A percentile compares a stretch with the other conserved stretches of the same genome.
Conservation (phyloP, 805 yeast species). For the Teunomyces panamensis region DNA sequence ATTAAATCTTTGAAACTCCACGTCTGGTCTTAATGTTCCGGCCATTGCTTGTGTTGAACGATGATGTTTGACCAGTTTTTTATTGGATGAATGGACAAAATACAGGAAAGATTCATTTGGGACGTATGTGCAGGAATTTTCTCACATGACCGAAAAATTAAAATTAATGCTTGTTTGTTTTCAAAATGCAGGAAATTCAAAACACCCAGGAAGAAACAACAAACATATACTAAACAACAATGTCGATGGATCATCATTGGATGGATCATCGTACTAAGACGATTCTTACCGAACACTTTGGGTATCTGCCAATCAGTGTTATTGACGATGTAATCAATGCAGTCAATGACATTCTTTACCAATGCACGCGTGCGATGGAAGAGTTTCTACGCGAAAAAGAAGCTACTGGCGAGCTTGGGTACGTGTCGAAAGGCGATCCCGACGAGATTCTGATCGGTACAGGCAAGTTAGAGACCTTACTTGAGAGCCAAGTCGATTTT, state of each 20-base stretch:
- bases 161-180: too few species aligned
- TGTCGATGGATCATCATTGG: constrained; percentile 22
- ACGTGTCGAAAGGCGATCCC: constrained; percentile 7
- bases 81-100: constrained; percentile 4
- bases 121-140: neutral
- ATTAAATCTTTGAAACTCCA: constrained; percentile 40
- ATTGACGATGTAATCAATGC: constrained; percentile 87
- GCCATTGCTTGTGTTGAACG: constrained; percentile 27
- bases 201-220: neutral
- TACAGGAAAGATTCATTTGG: neutral
- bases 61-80: constrained; percentile 4
- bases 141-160: neutral
- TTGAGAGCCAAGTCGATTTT: constrained; percentile 73
- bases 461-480: constrained; percentile 70
- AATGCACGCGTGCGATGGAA: constrained; percentile 78
- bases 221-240: neutral
- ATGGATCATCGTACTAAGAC: constrained; percentile 31
- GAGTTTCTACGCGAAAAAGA: constrained; percentile 44
- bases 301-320: constrained; percentile 76
- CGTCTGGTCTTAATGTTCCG: constrained; percentile 42
- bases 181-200: neutral
- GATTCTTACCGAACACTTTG: constrained; percentile 80
- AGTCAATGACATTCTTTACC: constrained; percentile 78
- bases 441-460: constrained; percentile 74
- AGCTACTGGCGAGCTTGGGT: constrained; percentile 20